Evolutionary conservation across 2,329 filamentous ascomycete genomes (phyloP), one percentile per base, ranked within the genome.

Genomic region (Lachnellula occidentalis): DNA sequence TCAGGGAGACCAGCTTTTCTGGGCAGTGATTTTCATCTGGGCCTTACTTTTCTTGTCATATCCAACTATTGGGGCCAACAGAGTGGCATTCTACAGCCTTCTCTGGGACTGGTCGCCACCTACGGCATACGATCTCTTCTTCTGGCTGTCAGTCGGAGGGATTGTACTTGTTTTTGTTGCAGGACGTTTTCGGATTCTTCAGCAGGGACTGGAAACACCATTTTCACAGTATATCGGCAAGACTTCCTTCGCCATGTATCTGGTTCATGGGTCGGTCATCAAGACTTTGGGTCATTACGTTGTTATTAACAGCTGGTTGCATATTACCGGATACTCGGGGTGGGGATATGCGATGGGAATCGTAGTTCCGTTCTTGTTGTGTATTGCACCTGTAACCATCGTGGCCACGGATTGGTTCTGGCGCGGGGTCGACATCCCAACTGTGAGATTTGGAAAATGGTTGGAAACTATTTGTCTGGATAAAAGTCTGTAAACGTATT

Each of bases 201-300:
- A 71, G 51, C 62, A 61, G 8, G 73, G 74, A 36, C 75, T 79
- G 58, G 74, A 76, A 55, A 70, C 69, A 4, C 65, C 69, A 0
- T 59, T 78, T 11, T 74, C 75, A n/a, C 77, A 78, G 59, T 82
- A 81, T 63, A 73, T 78, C 22, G 79, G 75, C 9, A 72, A 74
- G 31, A 75, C 81, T 58, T 79, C 76, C 55, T 82, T 77, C 56
- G 75, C 78, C 2, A 24, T 51, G 4, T 81, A 82, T 60, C 71
- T 82, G 14, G 72, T 79, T 14, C 79, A 82, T 59, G 82, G 82
- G 17, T 24, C 47, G 8, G 34, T 49, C 11, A 49, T 49, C 19
- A 49, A 49, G 47, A 19, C 27, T 4, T 39, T 49, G n/a, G 47
- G 47, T 11, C 14, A 36, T 24, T 22, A 31, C 3, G 27, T 31